Conservation (phyloP, 306 rosid species). For the Canavalia ensiformis region DNA sequence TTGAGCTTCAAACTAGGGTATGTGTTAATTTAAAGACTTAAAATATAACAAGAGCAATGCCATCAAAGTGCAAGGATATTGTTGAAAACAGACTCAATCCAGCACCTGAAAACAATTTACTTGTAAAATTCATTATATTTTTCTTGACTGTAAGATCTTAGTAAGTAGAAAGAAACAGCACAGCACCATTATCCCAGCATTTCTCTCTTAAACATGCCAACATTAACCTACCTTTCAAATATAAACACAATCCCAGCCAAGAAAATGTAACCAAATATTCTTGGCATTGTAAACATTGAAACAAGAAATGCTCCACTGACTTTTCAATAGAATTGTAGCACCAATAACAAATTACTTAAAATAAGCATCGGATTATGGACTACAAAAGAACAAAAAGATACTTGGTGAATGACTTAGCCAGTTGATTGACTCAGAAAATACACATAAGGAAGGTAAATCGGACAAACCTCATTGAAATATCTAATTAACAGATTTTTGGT, state of each 20-base stretch:
- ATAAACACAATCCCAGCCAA: conserved; percentile 23
- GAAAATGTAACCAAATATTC: conserved; percentile 30
- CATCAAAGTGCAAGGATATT: conserved; percentile 17
- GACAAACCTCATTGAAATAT: conserved; percentile 87
- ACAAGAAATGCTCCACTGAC: not conserved
- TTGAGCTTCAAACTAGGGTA: not conserved
- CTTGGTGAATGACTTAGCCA: not conserved
- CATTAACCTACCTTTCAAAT: conserved; percentile 17
- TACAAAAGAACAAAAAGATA: not conserved
- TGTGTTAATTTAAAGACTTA: not conserved
- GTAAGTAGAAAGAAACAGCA: not conserved
- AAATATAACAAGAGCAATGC: conserved; percentile 34
- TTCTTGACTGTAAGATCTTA: not conserved
- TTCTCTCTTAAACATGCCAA: conserved; percentile 22
- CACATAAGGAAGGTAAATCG: conserved; percentile 34
- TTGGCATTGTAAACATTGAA: conserved; percentile 23
- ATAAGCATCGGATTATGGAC: conserved; percentile 9
- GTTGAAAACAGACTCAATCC: conserved; percentile 18
- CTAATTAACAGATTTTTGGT: conserved; percentile 86
- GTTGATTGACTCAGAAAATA: not conserved
- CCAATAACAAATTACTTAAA: conserved; percentile 18
- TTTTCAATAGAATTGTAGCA: conserved; percentile 19
- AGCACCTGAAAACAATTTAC: not conserved
- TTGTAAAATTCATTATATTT: conserved; percentile 8
- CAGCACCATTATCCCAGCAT: not conserved